Evolutionary conservation across 2,329 filamentous ascomycete species (phyloP), one percentile per base, ranked within the genome.

Genomic region (Apiospora sp.): DNA sequence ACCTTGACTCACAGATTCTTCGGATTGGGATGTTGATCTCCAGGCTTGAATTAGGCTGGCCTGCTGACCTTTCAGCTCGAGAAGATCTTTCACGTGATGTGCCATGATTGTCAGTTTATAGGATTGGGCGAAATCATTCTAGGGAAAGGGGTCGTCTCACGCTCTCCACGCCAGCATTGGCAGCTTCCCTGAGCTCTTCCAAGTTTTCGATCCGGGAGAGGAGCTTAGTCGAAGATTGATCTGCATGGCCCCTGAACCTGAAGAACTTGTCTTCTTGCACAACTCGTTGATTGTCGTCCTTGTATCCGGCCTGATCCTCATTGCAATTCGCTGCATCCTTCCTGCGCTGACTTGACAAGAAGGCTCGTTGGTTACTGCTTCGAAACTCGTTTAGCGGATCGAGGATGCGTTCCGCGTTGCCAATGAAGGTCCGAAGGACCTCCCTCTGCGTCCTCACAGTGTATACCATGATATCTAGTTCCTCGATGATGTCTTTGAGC

Each of bases 401-500:
- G 0, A 75, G 71, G 7, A 78, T 76, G 12, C 75, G 75, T 24
- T 77, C 74, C 0, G 76, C 77, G 44, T 80, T 75, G 37, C 72
- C 73, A 1, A 76, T 76, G 71, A 80, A 82, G 3, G 74, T 73
- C 24, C 77, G 77, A 4, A 83, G 71, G 0, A 82, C 77, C 4
- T 82, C 78, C 3, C 72, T 64, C 46, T 86, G 85, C 24, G 81
- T 79, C 7, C 78, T 79, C 5, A 79, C 77, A 16, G 87, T 78
- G 22, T 81, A 79, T 0, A 83, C 76, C 79, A 87, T 86, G 69
- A 87, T 87, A 14, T 84, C 82, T 0, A 87, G 79, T 73, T 87
- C 86, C 19, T 87, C 85, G 1, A 84, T 75, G 24, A 87, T 85
- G 64, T 87, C 85, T 68, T 85, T 84, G 8, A 85, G 82, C 69